These are phyloP conservation scores for Acacia concinna DNA, from an alignment of 331 rosid genomes.

Conservation along the genomic window DNA sequence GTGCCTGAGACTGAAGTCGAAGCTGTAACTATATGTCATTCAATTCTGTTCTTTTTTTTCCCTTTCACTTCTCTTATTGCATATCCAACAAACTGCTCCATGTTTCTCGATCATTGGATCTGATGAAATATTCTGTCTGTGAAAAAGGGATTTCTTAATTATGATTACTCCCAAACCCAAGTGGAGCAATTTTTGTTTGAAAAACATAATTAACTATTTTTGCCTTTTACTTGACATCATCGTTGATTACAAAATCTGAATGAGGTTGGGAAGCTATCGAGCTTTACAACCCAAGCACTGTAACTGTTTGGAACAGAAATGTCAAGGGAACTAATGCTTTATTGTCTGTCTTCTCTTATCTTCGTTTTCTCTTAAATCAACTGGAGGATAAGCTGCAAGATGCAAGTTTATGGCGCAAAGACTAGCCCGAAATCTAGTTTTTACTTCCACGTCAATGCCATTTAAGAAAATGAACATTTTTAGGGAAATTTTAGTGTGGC, in stretches of 20 bases:
- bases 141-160: slow-evolving; percentile 5
- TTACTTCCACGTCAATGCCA: slow-evolving; percentile 19
- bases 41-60: background rate
- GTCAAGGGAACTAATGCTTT: background rate
- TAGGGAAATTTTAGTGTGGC: background rate
- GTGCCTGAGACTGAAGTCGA: slow-evolving; percentile 71
- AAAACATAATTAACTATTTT: slow-evolving; percentile 3
- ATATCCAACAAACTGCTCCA: background rate
- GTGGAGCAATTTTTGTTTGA: slow-evolving; percentile 12
- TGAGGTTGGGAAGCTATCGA: background rate
- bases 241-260: background rate
- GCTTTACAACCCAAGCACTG: background rate
- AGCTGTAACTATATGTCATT: slow-evolving; percentile 52
- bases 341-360: slow-evolving; percentile 9
- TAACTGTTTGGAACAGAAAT: background rate
- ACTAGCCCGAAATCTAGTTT: slow-evolving; percentile 13
- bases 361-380: background rate
- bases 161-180: slow-evolving; percentile 2
- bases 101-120: slow-evolving; percentile 37
- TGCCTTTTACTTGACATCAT: background rate
- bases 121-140: slow-evolving; percentile 15
- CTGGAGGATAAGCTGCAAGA: slow-evolving; percentile 16
- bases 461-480: background rate
- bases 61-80: background rate
- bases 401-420: slow-evolving; percentile 22